A percentile compares a stretch with the other conserved stretches of the same genome.
These are phyloP conservation scores for Nepenthes mirabilis DNA, from an alignment of 148 eudicot genomes.

Conservation along the genomic window DNA sequence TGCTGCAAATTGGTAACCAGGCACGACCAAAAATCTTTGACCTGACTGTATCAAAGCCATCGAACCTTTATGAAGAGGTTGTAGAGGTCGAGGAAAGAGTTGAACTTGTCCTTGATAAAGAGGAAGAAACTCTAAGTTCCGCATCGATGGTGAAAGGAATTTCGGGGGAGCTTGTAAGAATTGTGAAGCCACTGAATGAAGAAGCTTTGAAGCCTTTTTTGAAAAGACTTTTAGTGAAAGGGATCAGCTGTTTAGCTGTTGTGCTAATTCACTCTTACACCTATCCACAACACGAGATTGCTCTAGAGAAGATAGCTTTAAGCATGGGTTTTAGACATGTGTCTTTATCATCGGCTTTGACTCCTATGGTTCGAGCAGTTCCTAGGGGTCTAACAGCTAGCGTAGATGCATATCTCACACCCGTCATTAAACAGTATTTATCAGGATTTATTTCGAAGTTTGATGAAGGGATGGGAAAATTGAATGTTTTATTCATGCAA, in stretches of 20 bases:
- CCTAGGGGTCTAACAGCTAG: slow-evolving; percentile 96
- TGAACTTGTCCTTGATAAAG: slow-evolving; percentile 57
- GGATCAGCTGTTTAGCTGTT: slow-evolving; percentile 80
- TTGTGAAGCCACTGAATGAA: slow-evolving; percentile 61
- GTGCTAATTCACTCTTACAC: slow-evolving; percentile 93
- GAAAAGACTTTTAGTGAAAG: slow-evolving; percentile 54
- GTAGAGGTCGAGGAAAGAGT: slow-evolving; percentile 91
- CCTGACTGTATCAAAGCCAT: slow-evolving; percentile 80
- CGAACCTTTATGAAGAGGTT: slow-evolving; percentile 86
- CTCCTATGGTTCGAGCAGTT: slow-evolving; percentile 98
- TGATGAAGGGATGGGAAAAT: slow-evolving; percentile 65
- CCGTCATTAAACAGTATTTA: slow-evolving; percentile 82
- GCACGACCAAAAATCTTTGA: slow-evolving; percentile 94
- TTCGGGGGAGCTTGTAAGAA: slow-evolving; percentile 74
- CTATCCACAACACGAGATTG: slow-evolving; percentile 69
- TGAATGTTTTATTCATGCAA: slow-evolving; percentile 93
- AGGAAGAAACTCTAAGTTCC: slow-evolving; percentile 17
- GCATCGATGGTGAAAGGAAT: slow-evolving; percentile 41
- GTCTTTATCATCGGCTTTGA: slow-evolving; percentile 83
- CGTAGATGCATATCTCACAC: slow-evolving; percentile 96
- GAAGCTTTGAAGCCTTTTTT: slow-evolving; percentile 58
- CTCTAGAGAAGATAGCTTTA: slow-evolving; percentile 58
- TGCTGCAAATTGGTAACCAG: slow-evolving; percentile 90
- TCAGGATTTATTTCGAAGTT: slow-evolving; percentile 86
- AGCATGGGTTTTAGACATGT: slow-evolving; percentile 88